These are phyloP conservation scores for Litchi chinensis DNA, from an alignment of 345 rosid genomes.

Conservation along the genomic window DNA sequence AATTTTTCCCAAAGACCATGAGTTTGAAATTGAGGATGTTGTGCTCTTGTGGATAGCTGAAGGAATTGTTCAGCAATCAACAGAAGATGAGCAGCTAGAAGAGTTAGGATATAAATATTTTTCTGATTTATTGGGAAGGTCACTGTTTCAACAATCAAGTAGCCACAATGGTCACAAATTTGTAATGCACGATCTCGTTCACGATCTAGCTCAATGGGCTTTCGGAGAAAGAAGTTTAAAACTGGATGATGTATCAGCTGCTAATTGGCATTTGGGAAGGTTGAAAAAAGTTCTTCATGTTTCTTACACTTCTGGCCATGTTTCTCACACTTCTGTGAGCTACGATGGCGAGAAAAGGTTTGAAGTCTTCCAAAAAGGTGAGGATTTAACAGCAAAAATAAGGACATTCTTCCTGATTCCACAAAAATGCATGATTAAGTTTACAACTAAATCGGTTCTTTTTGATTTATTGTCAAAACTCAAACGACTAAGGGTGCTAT, in stretches of 20 bases:
- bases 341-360: background rate
- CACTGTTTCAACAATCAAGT: too few relatives aligned
- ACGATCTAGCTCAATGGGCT: constrained; percentile 9
- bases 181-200: constrained; percentile 24
- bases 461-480: background rate
- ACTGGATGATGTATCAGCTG: background rate
- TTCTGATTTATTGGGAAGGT: too few relatives aligned
- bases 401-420: background rate
- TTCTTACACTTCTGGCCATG: too few relatives aligned
- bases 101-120: background rate
- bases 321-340: too few relatives aligned
- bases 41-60: background rate
- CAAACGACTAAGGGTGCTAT: constrained; percentile 6
- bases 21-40: too few relatives aligned
- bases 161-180: background rate
- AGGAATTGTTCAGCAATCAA: constrained; percentile 16
- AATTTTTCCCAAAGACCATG: too few relatives aligned
- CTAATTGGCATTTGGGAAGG: background rate
- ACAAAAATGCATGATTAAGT: too few relatives aligned
- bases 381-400: too few relatives aligned
- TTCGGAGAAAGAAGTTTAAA: too few relatives aligned
- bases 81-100: background rate
- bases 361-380: background rate
- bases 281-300: too few relatives aligned
- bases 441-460: background rate